Evolutionary conservation across 2,329 filamentous ascomycete genomes (phyloP), one percentile per base, ranked within the genome.

Genomic region (Xylaria multiplex): DNA sequence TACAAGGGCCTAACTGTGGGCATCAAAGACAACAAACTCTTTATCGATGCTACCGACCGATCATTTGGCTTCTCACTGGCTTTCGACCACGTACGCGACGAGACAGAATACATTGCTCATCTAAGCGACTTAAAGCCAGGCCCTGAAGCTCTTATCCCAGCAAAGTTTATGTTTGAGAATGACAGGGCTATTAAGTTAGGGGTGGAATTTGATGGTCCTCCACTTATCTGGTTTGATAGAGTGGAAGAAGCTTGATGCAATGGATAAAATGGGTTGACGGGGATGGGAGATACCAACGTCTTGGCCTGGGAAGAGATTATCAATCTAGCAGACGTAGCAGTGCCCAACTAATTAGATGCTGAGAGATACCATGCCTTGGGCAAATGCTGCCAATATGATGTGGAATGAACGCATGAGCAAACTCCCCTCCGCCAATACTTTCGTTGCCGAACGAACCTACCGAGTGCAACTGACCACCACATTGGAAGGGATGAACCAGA

Each of bases 41-140:
- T 71, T 42, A 43, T 75, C 59, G 71, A 75, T 35, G 71, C 62
- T 13, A 57, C 59, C 2, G 72, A 75, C 43, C 69, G 72, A 2
- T 69, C 70, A 0, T 40, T 60, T 16, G 65, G 65, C 0, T 73
- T 64, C 37, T 55, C 56, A 2, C 22, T 74, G 9, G 63, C 37
- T 2, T 73, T 75, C 22, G 62, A 72, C 9, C 72, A 73, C 35
- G 45, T 71, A 14, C 43, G 65, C 14, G 62, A 66, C 0, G 59
- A 71, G 22, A 69, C 61, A 11, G 68, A 71, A 27, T 74, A 69
- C 64, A 66, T 55, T 0, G 63, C 60, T 1, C 53, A 63, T 30
- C 19, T 67, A 24, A 49, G 22, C 7, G 49, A 57, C 13, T 40
- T 32, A 7, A 50, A 37, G 6, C 54, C 62, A 2, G 59, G 57